Evolutionary conservation across 306 rosid species (phyloP), one percentile per base, ranked within the genome.

Genomic region (Echinosophora koreensis): DNA sequence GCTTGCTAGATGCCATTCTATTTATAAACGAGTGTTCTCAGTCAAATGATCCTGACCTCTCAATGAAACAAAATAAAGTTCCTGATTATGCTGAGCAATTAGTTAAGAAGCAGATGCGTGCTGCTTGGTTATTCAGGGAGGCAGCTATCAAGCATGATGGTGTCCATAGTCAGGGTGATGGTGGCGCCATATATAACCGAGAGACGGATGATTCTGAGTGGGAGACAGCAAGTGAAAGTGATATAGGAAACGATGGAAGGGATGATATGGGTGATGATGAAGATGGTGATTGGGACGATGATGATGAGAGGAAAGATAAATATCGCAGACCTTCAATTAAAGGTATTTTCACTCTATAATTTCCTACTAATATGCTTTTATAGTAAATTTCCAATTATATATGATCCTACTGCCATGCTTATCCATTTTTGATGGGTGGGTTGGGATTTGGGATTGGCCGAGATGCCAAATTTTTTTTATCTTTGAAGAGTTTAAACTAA

Each of bases 181-280:
- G 86, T 17, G 97, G 97, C 66, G 96, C 88, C 56, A 32, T 90
- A 32, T 95, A 89, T 87, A 97, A 93, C 71, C 90, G 85, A 39
- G 97, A 89, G 69, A 88, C 88, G 22, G 99, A 96, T 83, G 98
- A 92, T 82, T 96, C 99, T 3, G 99, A 96, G 77, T 96, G 99
- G 99, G 99, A 96, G 87, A 96, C 99, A 0, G 99, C 99, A 14
- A 96, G 99, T 78, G 99, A 96, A 86, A 96, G 99, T 41, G 99
- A 96, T 87, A 86, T 87, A 62, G 99, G 97, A 68, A 91, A 89
- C 74, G 98, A 91, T 84, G 95, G 97, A 80, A 88, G 91, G 78
- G 91, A 90, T 73, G 90, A 84, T 52, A 93, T 92, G 89, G 97
- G 87, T 0, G 90, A 90, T 5, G 98, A 90, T 0, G 94, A 92